phyloP scores from a whole-genome alignment of 2,329 filamentous ascomycete genomes.

The Aspergillus tamarii region DNA sequence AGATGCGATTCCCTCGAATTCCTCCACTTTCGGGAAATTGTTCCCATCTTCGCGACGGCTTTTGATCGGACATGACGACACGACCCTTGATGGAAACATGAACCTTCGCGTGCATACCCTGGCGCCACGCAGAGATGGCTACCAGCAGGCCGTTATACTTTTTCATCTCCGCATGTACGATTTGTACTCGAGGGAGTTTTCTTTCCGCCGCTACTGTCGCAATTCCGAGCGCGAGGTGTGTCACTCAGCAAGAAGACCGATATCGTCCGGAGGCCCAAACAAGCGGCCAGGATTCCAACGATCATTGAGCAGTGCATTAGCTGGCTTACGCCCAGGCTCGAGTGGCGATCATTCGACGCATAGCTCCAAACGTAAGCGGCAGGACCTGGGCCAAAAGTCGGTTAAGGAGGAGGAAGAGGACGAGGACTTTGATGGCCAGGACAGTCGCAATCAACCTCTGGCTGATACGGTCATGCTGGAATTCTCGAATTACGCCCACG shows the following conservation, averaged over 20 bases:
- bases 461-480: conserved; percentile 86
- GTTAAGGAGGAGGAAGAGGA: conserved; percentile 24
- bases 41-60: conserved; percentile 85
- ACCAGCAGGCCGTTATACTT: conserved; percentile 70
- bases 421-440: conserved; percentile 16
- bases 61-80: conserved; percentile 85
- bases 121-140: conserved; percentile 59
- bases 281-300: conserved; percentile 57
- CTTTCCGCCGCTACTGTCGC: conserved; percentile 85
- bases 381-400: conserved; percentile 57
- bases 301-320: conserved; percentile 64
- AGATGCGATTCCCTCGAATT: conserved; percentile 74
- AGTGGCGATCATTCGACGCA: conserved; percentile 51
- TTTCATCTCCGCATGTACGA: conserved; percentile 97
- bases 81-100: conserved; percentile 91
- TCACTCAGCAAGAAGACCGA: conserved; percentile 69
- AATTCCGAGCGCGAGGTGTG: conserved; percentile 93
- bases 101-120: conserved; percentile 87
- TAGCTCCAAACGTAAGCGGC: conserved; percentile 51
- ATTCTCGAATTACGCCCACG: conserved; percentile 95
- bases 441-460: conserved; percentile 41
- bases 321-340: conserved; percentile 59
- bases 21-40: conserved; percentile 77
- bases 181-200: conserved; percentile 82
- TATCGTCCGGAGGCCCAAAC: conserved; percentile 54